Evolutionary conservation across 2,329 filamentous ascomycete species (phyloP), one percentile per base, ranked within the genome.

Genomic region (Zasmidium angulare): DNA sequence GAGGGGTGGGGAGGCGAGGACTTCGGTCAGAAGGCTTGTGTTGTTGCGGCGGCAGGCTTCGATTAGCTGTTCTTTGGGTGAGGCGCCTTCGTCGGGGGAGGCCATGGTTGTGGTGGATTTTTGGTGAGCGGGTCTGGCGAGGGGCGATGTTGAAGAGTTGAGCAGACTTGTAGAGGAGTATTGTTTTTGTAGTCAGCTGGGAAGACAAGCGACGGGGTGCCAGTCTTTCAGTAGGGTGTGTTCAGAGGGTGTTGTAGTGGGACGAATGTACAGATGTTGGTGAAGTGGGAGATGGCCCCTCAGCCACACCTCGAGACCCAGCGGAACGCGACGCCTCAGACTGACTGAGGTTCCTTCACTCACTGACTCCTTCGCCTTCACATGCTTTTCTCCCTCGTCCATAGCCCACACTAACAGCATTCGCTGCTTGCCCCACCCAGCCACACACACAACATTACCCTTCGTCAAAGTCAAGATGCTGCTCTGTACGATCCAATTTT

Each of bases 21-120:
- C 84, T 69, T 95, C 88, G 68, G 84, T 78, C 58, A 98, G 86
- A 61, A 98, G 86, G 55, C 93, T 88, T 67, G 87, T 87, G 78
- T 98, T 97, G 83, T 98, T 93, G 72, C 92, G 86, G 62, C 93
- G 91, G 79, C 90, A 96, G 69, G 95, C 91, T 80, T 96, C 93
- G 77, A 98, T 86, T 69, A 98, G 85, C 71, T 90, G 85, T 80
- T 98, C 93, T 75, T 88, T 84, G 50, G 87, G 86, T 61, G 90
- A 90, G 68, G 93, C 93, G 74, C 93, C 95, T 89, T 96, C 67
- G 62, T 71, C 69, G 69, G 55, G 60, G 36, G 11, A 14, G 55
- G 20, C 36, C 26, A 26, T 58, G 26, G 7, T 19, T n/a, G 29
- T 14, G 23, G 52, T n/a, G n/a, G 52, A 22, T 20, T n/a, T 29